A percentile compares a stretch with the other conserved stretches of the same genome.
Conservation (phyloP, 495 filamentous ascomycete genomes). For the Tetracladium marchalianum region DNA sequence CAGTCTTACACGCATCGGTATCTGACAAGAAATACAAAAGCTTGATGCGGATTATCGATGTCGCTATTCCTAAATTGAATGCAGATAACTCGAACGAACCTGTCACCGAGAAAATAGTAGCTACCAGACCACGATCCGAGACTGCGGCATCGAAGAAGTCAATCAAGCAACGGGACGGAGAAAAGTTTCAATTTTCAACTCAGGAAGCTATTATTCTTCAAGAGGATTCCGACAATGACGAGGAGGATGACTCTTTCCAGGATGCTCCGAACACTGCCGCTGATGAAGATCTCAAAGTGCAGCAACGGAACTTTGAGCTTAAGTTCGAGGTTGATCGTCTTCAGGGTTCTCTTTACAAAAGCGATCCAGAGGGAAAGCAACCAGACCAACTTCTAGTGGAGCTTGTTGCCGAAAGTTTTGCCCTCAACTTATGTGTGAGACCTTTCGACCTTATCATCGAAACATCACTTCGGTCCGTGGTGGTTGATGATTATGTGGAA, state of each 20-base stretch:
- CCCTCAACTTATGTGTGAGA: conserved; percentile 74
- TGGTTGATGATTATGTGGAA: conserved; percentile 88
- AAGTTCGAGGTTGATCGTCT: conserved; percentile 90
- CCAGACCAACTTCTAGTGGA: conserved; percentile 81
- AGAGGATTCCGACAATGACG: conserved; percentile 64
- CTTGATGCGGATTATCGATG: conserved; percentile 90
- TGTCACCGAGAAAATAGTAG: not conserved
- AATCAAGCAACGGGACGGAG: conserved; percentile 8
- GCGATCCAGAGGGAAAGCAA: conserved; percentile 68
- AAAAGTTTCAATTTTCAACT: conserved; percentile 49
- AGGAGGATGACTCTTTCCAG: conserved; percentile 50
- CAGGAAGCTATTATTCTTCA: conserved; percentile 63
- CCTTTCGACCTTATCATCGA: conserved; percentile 89
- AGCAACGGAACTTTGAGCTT: conserved; percentile 87
- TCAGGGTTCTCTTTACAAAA: conserved; percentile 80
- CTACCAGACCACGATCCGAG: conserved; percentile 13
- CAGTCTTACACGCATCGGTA: conserved; percentile 80
- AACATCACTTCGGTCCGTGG: conserved; percentile 76
- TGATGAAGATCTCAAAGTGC: conserved; percentile 55
- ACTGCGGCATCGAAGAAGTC: conserved; percentile 10
- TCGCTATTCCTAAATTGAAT: conserved; percentile 81
- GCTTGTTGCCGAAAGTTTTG: conserved; percentile 82
- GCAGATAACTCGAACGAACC: conserved; percentile 24
- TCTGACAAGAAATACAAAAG: conserved; percentile 95
- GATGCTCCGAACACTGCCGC: conserved; percentile 49